Percentiles rank a stretch among this genome's conserved stretches.
phyloP scores from a whole-genome alignment of 305 asterid species.

The Fraxinus floribunda region DNA sequence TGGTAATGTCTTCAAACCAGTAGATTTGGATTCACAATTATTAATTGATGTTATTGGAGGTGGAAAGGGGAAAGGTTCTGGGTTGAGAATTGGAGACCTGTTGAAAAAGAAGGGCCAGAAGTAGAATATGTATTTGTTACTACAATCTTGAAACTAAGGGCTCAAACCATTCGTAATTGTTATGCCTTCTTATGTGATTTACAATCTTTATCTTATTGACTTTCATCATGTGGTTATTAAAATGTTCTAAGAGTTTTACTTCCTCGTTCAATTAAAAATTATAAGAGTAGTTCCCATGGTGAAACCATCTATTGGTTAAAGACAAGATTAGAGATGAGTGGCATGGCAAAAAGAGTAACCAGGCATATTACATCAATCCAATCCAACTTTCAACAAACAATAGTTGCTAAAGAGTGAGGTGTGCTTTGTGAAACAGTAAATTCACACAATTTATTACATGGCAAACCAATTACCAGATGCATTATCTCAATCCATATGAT shows the following conservation, averaged over 20 bases:
- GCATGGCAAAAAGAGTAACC: background rate
- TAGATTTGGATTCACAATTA: conserved; percentile 56
- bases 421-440: background rate
- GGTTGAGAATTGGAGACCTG: conserved; percentile 76
- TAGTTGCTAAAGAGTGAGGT: background rate
- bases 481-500: background rate
- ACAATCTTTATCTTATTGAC: background rate
- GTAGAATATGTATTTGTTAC: conserved; percentile 34
- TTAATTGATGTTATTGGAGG: conserved; percentile 42
- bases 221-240: background rate
- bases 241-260: background rate
- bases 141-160: conserved; percentile 5
- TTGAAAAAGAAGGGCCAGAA: conserved; percentile 89
- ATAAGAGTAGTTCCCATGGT: background rate
- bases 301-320: background rate
- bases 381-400: background rate
- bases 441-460: background rate
- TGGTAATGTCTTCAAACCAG: conserved; percentile 38
- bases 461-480: background rate
- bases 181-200: background rate
- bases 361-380: background rate
- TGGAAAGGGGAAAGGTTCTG: conserved; percentile 70
- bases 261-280: background rate
- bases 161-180: conserved; percentile 4
- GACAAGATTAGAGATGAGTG: background rate